Evolutionary conservation across 179 eudicot genomes (phyloP).

Genomic region (Silene coronaria): DNA sequence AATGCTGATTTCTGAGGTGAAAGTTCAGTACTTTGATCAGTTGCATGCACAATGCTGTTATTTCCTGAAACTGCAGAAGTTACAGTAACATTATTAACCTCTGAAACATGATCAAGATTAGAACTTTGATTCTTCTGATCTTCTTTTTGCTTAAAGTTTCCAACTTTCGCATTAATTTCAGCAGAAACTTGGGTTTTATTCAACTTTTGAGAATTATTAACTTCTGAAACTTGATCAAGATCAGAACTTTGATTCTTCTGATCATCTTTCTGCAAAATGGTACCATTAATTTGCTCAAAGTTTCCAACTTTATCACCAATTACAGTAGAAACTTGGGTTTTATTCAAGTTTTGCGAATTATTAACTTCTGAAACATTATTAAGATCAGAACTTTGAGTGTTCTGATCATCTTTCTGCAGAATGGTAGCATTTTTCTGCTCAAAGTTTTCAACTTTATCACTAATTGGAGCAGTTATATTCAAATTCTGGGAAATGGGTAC

Average conservation of each 20-base stretch:
- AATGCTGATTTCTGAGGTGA: not conserved
- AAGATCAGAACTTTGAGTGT: not conserved
- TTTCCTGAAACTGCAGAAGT: not conserved
- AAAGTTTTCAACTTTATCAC: slow-evolving; percentile 12
- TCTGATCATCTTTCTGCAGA: not conserved
- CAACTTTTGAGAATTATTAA: not conserved
- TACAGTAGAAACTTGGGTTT: slow-evolving; percentile 16
- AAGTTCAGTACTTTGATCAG: not conserved
- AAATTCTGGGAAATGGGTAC: slow-evolving; percentile 3
- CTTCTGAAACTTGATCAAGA: not conserved
- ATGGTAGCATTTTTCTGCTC: not conserved
- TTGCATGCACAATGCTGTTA: not conserved
- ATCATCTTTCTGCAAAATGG: not conserved
- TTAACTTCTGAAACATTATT: not conserved
- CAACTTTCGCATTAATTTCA: not conserved
- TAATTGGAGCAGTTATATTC: slow-evolving; percentile 11
- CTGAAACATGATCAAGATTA: not conserved
- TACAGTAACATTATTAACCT: not conserved
- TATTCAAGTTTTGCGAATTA: not conserved
- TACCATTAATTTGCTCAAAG: not conserved
- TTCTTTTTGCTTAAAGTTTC: not conserved
- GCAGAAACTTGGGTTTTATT: not conserved
- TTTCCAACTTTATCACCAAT: slow-evolving; percentile 13
- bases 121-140: not conserved
- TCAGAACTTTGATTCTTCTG: not conserved